Percentiles rank a stretch among this genome's conserved stretches.
phyloP scores from a whole-genome alignment of 2,329 filamentous ascomycete species.

The Ceratocystis alfenasii region DNA sequence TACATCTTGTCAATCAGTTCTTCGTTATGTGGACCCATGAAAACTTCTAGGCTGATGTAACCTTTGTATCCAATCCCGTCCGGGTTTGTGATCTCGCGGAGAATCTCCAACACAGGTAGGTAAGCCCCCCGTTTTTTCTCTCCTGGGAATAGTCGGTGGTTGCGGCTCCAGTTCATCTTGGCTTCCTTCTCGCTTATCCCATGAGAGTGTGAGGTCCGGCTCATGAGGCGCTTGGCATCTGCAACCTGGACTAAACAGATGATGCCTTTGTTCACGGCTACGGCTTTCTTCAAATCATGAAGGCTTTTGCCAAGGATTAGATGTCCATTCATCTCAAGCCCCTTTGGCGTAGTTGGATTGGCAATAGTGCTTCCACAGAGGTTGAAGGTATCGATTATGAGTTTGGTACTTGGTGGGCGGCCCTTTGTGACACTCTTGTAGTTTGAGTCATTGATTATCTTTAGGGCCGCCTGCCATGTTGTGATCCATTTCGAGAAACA shows the following conservation, averaged over 20 bases:
- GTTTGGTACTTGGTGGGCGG: constrained; percentile 21
- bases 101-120: constrained; percentile 27
- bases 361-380: constrained; percentile 23
- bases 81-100: constrained; percentile 27
- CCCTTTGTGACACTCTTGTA: neutral
- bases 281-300: neutral
- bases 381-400: constrained; percentile 28
- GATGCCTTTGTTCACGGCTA: constrained; percentile 4
- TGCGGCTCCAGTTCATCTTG: constrained; percentile 24
- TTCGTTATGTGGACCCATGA: constrained; percentile 15
- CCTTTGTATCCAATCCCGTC: constrained; percentile 20
- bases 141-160: constrained; percentile 24
- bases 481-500: constrained; percentile 23
- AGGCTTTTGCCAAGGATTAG: neutral
- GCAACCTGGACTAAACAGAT: constrained; percentile 25
- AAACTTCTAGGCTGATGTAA: constrained; percentile 25
- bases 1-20: neutral
- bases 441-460: constrained; percentile 18
- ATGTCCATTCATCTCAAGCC: neutral
- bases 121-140: constrained; percentile 23
- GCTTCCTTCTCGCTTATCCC: constrained; percentile 17
- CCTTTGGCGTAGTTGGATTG: neutral
- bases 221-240: constrained; percentile 22
- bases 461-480: constrained; percentile 23
- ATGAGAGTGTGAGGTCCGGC: constrained; percentile 12